Base-by-base conservation (phyloP, 306 rosid species). In the Alnus glutinosa region DNA sequence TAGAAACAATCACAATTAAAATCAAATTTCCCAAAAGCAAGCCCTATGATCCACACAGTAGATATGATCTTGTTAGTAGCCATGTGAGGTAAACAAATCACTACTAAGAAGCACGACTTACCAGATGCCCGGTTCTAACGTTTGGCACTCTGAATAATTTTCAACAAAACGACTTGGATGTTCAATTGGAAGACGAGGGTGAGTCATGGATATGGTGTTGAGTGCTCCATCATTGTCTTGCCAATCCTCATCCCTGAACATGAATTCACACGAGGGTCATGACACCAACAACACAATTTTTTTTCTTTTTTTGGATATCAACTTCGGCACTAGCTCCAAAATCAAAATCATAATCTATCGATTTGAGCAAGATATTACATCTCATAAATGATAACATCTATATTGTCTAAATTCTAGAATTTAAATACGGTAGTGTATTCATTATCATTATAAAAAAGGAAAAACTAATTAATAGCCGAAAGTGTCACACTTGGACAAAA, bases 231-330 rank as follows among this genome's bases (percentile, higher is more conserved):
- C 99, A 85, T 96, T 96, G 83, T 91, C 97, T 76, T 85, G 90
- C 99, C 99, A 96, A 79, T 93, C 98, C 87, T 91, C 98, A 83
- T 96, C 99, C 87, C 98, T 95, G 88, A 87, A 87, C 58, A 76
- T 4, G 46, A 75, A 77, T 70, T 69, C 19, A 75, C 73, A 82
- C 23, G 34, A 73, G 16, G 14, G 8, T 34, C 9, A 67, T 67
- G 18, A 78, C 59, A 79, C 10, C 69, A 62, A 34, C 14, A 68
- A 68, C 32, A 42, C 28, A 67, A 19, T 59, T 59, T 54, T 18
- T 34, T 13, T 62, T 12, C 30, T 4, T 34, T 34, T 68, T 39
- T 14, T 19, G n/a, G 16, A 39, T n/a, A 67, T 67, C 7, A 67
- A 39, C 15, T 8, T 67, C 72, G 18, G 72, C 15, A 68, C 72